Percentiles rank a stretch among this genome's conserved stretches.
Evolutionary conservation across 78 protist genomes (phyloP).

Genomic region (Chrysochromulina tobinii): DNA sequence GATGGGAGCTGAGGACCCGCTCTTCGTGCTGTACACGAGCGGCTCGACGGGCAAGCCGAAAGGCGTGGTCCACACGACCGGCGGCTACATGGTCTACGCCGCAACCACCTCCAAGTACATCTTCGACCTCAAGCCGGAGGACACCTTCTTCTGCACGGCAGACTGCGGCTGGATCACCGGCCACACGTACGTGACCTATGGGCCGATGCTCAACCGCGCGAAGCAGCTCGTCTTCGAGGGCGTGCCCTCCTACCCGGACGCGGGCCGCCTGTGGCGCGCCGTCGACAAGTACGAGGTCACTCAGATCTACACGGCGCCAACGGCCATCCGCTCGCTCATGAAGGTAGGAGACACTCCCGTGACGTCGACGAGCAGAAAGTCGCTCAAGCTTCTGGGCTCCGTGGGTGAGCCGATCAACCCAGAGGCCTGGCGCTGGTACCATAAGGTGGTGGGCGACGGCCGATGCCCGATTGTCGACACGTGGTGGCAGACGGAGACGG

Average conservation of each 20-base stretch:
- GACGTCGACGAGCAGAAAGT: slow-evolving; percentile 39
- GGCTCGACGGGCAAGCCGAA: slow-evolving; percentile 30
- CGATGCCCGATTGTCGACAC: slow-evolving; percentile 92
- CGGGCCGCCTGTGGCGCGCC: slow-evolving; percentile 51
- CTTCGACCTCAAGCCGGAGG: slow-evolving; percentile 84
- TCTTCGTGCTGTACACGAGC: neutral
- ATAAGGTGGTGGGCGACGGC: slow-evolving; percentile 76
- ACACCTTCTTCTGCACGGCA: slow-evolving; percentile 94
- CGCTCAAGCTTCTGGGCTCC: slow-evolving; percentile 68
- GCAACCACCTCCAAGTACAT: slow-evolving; percentile 50
- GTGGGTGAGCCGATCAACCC: slow-evolving; percentile 31
- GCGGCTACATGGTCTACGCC: neutral
- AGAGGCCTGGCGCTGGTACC: slow-evolving; percentile 89
- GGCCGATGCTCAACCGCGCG: slow-evolving; percentile 92
- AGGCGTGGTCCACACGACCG: neutral
- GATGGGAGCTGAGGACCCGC: slow-evolving; percentile 20
- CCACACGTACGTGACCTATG: slow-evolving; percentile 94
- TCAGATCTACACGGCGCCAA: slow-evolving; percentile 97
- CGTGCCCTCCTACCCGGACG: slow-evolving; percentile 87
- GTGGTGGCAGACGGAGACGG: slow-evolving; percentile 97
- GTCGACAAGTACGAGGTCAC: slow-evolving; percentile 72
- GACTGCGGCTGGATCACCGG: slow-evolving; percentile 97
- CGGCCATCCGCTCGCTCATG: slow-evolving; percentile 95
- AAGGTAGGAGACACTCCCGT: slow-evolving; percentile 62
- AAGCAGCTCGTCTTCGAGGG: slow-evolving; percentile 92